Percentiles rank a stretch among this genome's conserved stretches.
Conservation (phyloP, 2,329 filamentous ascomycete species). For the Berkeleyomyces rouxiae region DNA sequence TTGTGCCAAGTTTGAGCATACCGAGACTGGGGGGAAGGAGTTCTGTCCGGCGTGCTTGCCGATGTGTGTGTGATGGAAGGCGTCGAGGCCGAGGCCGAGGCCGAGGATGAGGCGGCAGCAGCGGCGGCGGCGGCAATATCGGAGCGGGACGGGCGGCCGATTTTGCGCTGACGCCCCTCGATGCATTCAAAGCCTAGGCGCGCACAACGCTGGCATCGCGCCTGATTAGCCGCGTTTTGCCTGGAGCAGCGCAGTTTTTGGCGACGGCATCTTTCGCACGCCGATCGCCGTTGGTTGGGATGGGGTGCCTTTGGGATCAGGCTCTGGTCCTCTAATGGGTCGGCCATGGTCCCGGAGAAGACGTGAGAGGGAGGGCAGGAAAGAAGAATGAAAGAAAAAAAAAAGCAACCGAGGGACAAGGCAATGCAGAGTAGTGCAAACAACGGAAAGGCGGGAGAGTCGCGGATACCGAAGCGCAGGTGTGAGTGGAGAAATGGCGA, state of each 20-base stretch:
- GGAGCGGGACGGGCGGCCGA: slow-evolving; percentile 20
- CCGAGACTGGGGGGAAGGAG: background rate
- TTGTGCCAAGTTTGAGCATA: background rate
- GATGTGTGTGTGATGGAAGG: background rate
- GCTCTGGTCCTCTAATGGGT: background rate
- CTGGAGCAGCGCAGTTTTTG: slow-evolving; percentile 22
- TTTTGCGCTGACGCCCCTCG: slow-evolving; percentile 19
- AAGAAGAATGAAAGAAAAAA: background rate
- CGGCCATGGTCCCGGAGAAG: background rate
- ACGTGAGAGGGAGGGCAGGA: background rate
- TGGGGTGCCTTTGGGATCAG: slow-evolving; percentile 15
- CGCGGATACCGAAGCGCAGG: too few species aligned
- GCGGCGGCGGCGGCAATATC: slow-evolving; percentile 9
- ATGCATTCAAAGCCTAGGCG: slow-evolving; percentile 19
- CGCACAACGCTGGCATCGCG: slow-evolving; percentile 20
- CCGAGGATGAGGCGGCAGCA: background rate
- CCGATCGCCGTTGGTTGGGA: slow-evolving; percentile 21
- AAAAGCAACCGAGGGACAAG: too few species aligned
- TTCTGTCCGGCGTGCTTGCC: background rate
- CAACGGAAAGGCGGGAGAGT: too few species aligned
- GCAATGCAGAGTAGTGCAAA: too few species aligned
- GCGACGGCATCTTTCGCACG: slow-evolving; percentile 21
- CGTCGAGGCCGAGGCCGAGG: background rate
- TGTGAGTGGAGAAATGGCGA: too few species aligned
- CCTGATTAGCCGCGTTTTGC: slow-evolving; percentile 13